These are phyloP conservation scores for Piper longum DNA, from an alignment of 164 flowering plant genomes.

Conservation along the genomic window DNA sequence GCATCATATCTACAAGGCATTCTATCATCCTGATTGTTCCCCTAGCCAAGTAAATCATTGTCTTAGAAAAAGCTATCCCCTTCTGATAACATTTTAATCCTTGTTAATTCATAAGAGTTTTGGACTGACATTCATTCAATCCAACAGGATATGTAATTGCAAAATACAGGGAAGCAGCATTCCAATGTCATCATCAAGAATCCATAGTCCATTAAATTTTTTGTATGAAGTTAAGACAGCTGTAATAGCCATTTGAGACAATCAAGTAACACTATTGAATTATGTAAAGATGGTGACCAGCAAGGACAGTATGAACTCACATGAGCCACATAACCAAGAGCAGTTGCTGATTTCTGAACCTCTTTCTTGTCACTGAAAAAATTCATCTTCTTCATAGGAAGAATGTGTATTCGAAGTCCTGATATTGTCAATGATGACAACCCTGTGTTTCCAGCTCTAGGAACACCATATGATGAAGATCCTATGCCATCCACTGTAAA, in stretches of 20 bases:
- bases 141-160: not conserved
- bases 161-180: not conserved
- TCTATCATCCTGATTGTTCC: too few relatives aligned
- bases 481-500: constrained; percentile 27
- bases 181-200: not conserved
- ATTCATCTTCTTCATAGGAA: constrained; percentile 63
- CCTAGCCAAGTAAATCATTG: too few relatives aligned
- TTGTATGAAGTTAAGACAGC: not conserved
- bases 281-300: not conserved
- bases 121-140: not conserved
- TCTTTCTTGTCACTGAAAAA: constrained; percentile 90
- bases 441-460: constrained; percentile 41
- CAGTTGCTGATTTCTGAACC: constrained; percentile 77
- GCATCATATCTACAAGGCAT: too few relatives aligned
- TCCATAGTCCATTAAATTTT: not conserved
- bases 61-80: too few relatives aligned
- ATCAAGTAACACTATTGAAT: too few relatives aligned
- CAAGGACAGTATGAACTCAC: constrained; percentile 29
- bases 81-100: too few relatives aligned
- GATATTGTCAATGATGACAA: constrained; percentile 41
- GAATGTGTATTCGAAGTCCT: constrained; percentile 57
- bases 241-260: not conserved
- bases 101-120: too few relatives aligned
- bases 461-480: constrained; percentile 3
- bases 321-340: constrained; percentile 88